Percentiles rank a stretch among this genome's conserved stretches.
These are phyloP conservation scores for Closterium sp. DNA, from an alignment of 139 green algal genomes.

Conservation along the genomic window DNA sequence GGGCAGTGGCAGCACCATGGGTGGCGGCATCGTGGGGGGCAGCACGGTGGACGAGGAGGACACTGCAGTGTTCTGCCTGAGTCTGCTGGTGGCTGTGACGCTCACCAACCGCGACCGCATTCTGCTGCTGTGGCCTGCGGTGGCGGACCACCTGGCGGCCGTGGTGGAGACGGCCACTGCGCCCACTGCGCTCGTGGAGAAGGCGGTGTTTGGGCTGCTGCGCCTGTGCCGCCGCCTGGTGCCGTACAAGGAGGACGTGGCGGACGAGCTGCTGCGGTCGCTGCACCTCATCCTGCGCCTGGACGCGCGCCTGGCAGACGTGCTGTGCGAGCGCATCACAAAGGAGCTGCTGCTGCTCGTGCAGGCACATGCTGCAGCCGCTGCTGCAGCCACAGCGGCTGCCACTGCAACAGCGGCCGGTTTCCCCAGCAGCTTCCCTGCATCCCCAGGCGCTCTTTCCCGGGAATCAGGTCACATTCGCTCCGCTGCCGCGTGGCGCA, in stretches of 20 bases:
- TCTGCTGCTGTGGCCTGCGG: slow-evolving; percentile 70
- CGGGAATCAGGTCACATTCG: slow-evolving; percentile 3
- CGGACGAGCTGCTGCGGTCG: slow-evolving; percentile 74
- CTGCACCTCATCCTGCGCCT: slow-evolving; percentile 77
- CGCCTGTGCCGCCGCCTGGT: slow-evolving; percentile 81
- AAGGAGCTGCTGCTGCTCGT: slow-evolving; percentile 41
- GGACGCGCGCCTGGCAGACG: slow-evolving; percentile 61
- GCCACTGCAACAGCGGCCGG: not conserved
- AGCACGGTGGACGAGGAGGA: slow-evolving; percentile 59
- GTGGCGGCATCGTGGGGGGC: not conserved
- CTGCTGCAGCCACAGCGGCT: not conserved
- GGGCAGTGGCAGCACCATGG: not conserved
- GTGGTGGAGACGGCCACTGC: slow-evolving; percentile 54
- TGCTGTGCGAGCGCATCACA: slow-evolving; percentile 58
- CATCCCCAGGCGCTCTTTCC: not conserved
- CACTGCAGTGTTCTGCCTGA: slow-evolving; percentile 76
- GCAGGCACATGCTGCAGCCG: not conserved
- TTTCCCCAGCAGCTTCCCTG: not conserved
- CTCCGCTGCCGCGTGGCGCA: slow-evolving; percentile 73
- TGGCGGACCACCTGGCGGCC: slow-evolving; percentile 64
- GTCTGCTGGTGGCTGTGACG: slow-evolving; percentile 80
- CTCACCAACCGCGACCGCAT: slow-evolving; percentile 87
- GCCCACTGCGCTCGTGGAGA: slow-evolving; percentile 65
- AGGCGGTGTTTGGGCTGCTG: slow-evolving; percentile 79
- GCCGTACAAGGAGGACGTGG: slow-evolving; percentile 83